Conservation (phyloP, 2,329 filamentous ascomycete species). For the Trichocomaceae sp. region DNA sequence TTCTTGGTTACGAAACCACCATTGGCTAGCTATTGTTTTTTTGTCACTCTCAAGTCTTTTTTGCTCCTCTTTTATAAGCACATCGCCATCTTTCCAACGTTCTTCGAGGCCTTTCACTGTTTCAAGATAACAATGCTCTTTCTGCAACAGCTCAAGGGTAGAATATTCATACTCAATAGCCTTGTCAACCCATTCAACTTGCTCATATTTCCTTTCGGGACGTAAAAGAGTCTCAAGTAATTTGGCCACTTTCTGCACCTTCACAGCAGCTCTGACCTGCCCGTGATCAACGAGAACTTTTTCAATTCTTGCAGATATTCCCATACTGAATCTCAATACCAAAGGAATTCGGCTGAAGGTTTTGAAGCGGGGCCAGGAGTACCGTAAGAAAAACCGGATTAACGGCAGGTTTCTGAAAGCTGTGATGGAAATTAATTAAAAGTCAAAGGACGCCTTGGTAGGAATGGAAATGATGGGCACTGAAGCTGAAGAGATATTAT, state of each 20-base stretch:
- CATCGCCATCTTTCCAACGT: no score
- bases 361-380: not conserved
- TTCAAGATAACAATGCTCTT: not conserved
- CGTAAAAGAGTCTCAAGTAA: not conserved
- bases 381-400: not conserved
- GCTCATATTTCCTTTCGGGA: not conserved
- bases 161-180: not conserved
- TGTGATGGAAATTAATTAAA: not conserved
- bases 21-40: no score
- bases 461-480: no score
- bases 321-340: not conserved
- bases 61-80: no score
- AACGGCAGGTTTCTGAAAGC: not conserved
- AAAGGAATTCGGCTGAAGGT: not conserved
- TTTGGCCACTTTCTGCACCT: not conserved
- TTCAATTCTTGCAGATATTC: not conserved
- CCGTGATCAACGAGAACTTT: not conserved
- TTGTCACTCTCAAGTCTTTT: no score
- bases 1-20: not conserved
- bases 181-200: not conserved
- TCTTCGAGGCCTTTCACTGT: no score
- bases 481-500: no score
- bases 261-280: not conserved
- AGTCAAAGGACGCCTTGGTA: no score
- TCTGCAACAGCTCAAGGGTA: not conserved